Conservation (phyloP, 495 filamentous ascomycete species). For the Podospora pseudocomata region DNA sequence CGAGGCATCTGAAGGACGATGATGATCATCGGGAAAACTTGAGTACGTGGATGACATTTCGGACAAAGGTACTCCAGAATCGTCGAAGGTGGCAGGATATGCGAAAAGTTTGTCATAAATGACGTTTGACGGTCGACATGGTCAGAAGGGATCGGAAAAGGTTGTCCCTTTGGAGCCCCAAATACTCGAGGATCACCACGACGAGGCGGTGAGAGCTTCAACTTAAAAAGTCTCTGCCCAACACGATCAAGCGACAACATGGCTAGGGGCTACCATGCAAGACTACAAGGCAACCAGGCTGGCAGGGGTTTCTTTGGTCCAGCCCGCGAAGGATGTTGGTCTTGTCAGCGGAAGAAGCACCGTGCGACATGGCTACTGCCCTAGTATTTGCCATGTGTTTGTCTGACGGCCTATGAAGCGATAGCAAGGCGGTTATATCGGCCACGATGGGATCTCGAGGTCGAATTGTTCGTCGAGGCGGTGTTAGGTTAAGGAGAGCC, state of each 20-base stretch:
- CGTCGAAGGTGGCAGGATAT: neutral
- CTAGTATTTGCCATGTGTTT: neutral
- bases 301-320: neutral
- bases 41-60: neutral
- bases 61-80: neutral
- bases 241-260: neutral
- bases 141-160: neutral
- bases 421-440: neutral
- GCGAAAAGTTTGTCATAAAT: neutral
- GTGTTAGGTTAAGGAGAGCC: neutral
- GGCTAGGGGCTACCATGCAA: neutral
- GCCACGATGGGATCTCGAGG: neutral
- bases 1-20: neutral
- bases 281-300: neutral
- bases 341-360: neutral
- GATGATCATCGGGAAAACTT: neutral
- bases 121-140: neutral
- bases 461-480: neutral
- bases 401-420: neutral
- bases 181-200: neutral
- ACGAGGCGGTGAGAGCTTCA: neutral
- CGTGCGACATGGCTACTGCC: neutral
- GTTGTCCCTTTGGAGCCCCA: neutral
- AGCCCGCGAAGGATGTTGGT: neutral
- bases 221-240: neutral